Evolutionary conservation across 805 yeast genomes (phyloP).

Genomic region (Ogataea pini): DNA sequence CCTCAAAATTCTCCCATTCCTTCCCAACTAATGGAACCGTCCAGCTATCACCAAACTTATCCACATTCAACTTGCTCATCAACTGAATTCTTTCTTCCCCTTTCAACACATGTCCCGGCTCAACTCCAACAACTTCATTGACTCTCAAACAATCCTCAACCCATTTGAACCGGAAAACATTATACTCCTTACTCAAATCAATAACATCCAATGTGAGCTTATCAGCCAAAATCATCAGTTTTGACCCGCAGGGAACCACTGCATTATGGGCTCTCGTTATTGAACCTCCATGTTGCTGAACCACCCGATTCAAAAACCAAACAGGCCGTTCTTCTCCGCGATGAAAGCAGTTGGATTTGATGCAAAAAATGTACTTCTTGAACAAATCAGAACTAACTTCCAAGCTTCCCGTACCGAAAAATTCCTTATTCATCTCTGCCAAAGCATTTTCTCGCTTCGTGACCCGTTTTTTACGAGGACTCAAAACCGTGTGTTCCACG

Average conservation of each 20-base stretch:
- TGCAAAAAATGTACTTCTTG: slow-evolving; percentile 45
- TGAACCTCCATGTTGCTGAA: slow-evolving; percentile 53
- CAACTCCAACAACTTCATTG: slow-evolving; percentile 48
- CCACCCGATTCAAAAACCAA: slow-evolving; percentile 39
- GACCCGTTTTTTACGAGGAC: slow-evolving; percentile 28
- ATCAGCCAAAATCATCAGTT: slow-evolving; percentile 39
- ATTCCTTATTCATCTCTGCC: slow-evolving; percentile 16
- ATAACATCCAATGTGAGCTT: slow-evolving; percentile 41
- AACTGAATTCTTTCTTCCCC: slow-evolving; percentile 37
- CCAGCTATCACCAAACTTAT: slow-evolving; percentile 65
- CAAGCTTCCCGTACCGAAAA: neutral
- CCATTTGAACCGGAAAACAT: slow-evolving; percentile 72
- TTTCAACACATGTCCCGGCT: slow-evolving; percentile 56
- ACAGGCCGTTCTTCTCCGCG: slow-evolving; percentile 31
- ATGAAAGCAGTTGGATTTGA: slow-evolving; percentile 50
- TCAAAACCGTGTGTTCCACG: slow-evolving; percentile 21
- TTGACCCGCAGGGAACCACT: slow-evolving; percentile 14
- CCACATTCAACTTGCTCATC: slow-evolving; percentile 42
- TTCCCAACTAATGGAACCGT: slow-evolving; percentile 34
- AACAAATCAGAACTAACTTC: slow-evolving; percentile 38
- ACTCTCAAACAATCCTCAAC: slow-evolving; percentile 60
- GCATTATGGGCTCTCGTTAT: slow-evolving; percentile 39
- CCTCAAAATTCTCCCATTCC: neutral
- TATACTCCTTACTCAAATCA: slow-evolving; percentile 43
- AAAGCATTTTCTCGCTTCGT: slow-evolving; percentile 23